phyloP scores from a whole-genome alignment of 2,329 filamentous ascomycete genomes.

The Aspergillus hortae region DNA sequence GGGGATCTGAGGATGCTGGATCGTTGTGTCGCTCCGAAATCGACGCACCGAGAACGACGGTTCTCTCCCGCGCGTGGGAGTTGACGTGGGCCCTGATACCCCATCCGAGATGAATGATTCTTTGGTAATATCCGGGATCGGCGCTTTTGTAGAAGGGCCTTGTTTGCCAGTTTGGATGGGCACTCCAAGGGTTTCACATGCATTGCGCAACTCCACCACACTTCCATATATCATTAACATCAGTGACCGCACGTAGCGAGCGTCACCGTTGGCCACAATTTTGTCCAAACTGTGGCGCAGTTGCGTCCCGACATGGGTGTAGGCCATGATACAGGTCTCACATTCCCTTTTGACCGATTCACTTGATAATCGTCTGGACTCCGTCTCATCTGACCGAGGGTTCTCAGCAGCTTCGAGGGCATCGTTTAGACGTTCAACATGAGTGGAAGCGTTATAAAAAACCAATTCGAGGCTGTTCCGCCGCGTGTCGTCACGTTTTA shows the following conservation, averaged over 20 bases:
- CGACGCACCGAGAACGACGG: conserved; percentile 42
- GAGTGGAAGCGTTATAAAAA: conserved; percentile 54
- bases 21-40: conserved; percentile 50
- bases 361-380: conserved; percentile 38
- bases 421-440: conserved; percentile 56
- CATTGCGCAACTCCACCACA: conserved; percentile 58
- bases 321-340: conserved; percentile 48
- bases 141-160: conserved; percentile 22
- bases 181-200: conserved; percentile 51
- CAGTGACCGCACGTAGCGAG: conserved; percentile 56
- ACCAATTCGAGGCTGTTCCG: conserved; percentile 53
- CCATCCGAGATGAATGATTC: conserved; percentile 25
- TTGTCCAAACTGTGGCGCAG: conserved; percentile 48
- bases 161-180: conserved; percentile 32
- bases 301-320: conserved; percentile 48
- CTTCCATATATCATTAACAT: conserved; percentile 58
- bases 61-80: conserved; percentile 46
- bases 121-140: conserved; percentile 28
- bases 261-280: conserved; percentile 54
- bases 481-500: conserved; percentile 45
- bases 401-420: conserved; percentile 50
- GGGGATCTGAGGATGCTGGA: conserved; percentile 42
- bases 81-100: conserved; percentile 29
- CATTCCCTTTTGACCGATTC: conserved; percentile 46
- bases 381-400: conserved; percentile 49